Evolutionary conservation across 1,284 basidiomycete species (phyloP).

Genomic region (Trametes polyzona): DNA sequence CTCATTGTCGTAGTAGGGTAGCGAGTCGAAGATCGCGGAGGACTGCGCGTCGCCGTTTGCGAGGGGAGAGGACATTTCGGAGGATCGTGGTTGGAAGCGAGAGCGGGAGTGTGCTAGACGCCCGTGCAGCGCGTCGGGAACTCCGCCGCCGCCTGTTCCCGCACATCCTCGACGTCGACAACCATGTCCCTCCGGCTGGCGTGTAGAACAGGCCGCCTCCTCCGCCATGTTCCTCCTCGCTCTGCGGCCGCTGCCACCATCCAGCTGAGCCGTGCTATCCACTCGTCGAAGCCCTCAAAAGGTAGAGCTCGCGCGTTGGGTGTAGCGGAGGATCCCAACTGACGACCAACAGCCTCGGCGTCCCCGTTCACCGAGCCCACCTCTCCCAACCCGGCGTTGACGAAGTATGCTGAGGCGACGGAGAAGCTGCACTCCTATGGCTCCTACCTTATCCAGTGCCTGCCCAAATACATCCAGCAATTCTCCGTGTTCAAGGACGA

Average conservation of each 20-base stretch:
- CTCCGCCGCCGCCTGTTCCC: slow-evolving; percentile 16
- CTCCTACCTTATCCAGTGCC: slow-evolving; percentile 87
- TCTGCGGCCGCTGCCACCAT: slow-evolving; percentile 29
- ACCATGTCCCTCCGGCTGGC: slow-evolving; percentile 59
- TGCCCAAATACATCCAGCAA: slow-evolving; percentile 96
- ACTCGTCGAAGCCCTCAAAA: slow-evolving; percentile 50
- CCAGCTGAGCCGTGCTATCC: slow-evolving; percentile 40
- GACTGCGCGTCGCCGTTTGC: slow-evolving; percentile 16
- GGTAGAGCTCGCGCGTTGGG: slow-evolving; percentile 40
- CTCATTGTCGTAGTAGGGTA: slow-evolving; percentile 96
- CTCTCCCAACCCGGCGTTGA: slow-evolving; percentile 81
- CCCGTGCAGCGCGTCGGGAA: slow-evolving; percentile 21
- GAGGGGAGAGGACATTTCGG: slow-evolving; percentile 23
- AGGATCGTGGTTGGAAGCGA: slow-evolving; percentile 19
- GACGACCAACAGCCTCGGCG: slow-evolving; percentile 52
- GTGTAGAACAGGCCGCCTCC: slow-evolving; percentile 44
- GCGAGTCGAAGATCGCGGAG: slow-evolving; percentile 69
- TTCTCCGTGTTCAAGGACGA: slow-evolving; percentile 99
- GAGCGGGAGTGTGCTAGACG: slow-evolving; percentile 9
- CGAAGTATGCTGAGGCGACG: slow-evolving; percentile 70
- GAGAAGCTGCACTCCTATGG: slow-evolving; percentile 87
- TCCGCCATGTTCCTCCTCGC: slow-evolving; percentile 37
- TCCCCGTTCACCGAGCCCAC: slow-evolving; percentile 87
- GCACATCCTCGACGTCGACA: slow-evolving; percentile 31
- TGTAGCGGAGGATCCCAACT: slow-evolving; percentile 5